Conservation (phyloP, 2,329 filamentous ascomycete species). For the Emmonsia crescens region DNA sequence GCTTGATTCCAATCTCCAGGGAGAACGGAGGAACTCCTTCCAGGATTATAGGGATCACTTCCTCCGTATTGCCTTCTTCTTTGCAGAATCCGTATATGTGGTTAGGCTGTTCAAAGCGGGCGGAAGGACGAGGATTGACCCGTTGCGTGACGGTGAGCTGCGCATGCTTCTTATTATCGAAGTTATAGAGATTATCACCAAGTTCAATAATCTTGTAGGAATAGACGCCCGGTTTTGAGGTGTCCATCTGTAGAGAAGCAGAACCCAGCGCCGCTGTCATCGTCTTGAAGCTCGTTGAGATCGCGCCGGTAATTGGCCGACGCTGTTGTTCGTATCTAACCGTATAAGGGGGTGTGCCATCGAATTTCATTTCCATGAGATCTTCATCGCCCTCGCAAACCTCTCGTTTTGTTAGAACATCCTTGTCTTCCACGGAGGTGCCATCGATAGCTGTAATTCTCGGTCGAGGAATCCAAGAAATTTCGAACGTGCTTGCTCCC, state of each 20-base stretch:
- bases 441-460: conserved; percentile 49
- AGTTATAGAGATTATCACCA: conserved; percentile 75
- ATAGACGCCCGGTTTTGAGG: conserved; percentile 68
- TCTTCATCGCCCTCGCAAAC: conserved; percentile 95
- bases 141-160: conserved; percentile 66
- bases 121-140: conserved; percentile 73
- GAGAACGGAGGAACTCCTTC: conserved; percentile 79
- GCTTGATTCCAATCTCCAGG: conserved; percentile 85
- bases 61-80: conserved; percentile 68
- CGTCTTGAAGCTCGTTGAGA: conserved; percentile 55
- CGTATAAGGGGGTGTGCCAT: conserved; percentile 71
- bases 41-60: conserved; percentile 76
- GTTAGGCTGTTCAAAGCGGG: conserved; percentile 71
- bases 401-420: conserved; percentile 59
- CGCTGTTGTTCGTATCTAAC: conserved; percentile 72
- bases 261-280: conserved; percentile 67
- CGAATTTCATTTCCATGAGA: conserved; percentile 67
- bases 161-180: conserved; percentile 53
- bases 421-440: conserved; percentile 39
- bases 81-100: conserved; percentile 95
- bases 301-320: conserved; percentile 55
- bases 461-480: conserved; percentile 79
- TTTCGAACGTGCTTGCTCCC: conserved; percentile 61
- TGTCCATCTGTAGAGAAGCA: conserved; percentile 77
- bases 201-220: conserved; percentile 77